phyloP scores from a whole-genome alignment of 306 rosid genomes.

The Trifolium subterraneum region DNA sequence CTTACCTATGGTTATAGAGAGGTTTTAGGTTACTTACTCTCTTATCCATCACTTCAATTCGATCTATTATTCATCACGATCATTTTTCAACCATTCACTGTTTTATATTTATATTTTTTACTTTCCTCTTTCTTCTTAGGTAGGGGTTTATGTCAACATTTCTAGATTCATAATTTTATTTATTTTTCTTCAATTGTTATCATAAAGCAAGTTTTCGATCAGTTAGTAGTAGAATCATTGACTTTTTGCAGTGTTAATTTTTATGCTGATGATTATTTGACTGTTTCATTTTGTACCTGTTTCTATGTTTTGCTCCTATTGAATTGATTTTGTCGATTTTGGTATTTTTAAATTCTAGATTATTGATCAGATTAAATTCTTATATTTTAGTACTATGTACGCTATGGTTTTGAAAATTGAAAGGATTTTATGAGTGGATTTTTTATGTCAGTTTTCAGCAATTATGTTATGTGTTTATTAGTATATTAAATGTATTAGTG shows the following conservation, averaged over 20 bases:
- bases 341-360: not conserved
- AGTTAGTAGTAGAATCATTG: not conserved
- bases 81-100: not conserved
- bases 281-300: not conserved
- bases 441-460: too few species aligned
- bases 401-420: too few species aligned
- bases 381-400: not conserved
- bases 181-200: too few species aligned
- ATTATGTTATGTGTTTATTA: too few species aligned
- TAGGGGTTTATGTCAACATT: too few species aligned
- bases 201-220: too few species aligned
- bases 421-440: not conserved
- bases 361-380: not conserved
- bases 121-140: not conserved
- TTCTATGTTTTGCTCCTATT: not conserved
- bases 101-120: too few species aligned
- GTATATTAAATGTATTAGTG: too few species aligned
- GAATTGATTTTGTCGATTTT: not conserved
- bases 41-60: slow-evolving; percentile 7
- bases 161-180: too few species aligned
- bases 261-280: not conserved
- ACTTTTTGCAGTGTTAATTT: not conserved
- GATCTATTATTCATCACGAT: slow-evolving; percentile 22
- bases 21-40: slow-evolving; percentile 28
- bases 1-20: not conserved